A percentile compares a stretch with the other conserved stretches of the same genome.
Evolutionary conservation across 169 alveolate species (phyloP).

Genomic region (Plasmodium vivax): DNA sequence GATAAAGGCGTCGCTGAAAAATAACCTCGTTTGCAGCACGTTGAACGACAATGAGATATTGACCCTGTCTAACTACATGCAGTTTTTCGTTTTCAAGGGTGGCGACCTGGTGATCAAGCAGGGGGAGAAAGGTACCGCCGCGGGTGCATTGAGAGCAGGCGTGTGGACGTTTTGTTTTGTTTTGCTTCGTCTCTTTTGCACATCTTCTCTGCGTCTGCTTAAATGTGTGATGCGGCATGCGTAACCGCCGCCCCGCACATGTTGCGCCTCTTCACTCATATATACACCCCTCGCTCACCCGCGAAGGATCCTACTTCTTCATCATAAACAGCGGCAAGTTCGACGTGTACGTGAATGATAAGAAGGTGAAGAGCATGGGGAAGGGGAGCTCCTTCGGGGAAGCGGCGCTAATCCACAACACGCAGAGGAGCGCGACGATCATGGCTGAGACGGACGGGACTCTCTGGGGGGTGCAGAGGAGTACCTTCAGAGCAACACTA

Average conservation of each 20-base stretch:
- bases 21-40: conserved; percentile 88
- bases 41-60: conserved; percentile 90
- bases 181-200: neutral
- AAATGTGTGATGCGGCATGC: no score
- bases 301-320: conserved; percentile 89
- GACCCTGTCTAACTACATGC: conserved; percentile 91
- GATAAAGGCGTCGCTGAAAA: conserved; percentile 85
- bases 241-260: neutral
- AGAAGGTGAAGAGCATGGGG: conserved; percentile 89
- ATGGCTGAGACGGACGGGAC: conserved; percentile 90
- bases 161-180: neutral
- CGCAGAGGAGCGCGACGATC: conserved; percentile 98
- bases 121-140: conserved; percentile 85
- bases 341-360: conserved; percentile 92
- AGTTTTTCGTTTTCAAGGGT: conserved; percentile 85
- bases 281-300: neutral
- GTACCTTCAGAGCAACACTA: conserved; percentile 91
- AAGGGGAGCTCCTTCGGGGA: conserved; percentile 98
- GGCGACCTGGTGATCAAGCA: conserved; percentile 90
- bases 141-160: neutral
- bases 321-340: conserved; percentile 88
- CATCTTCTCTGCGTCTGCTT: neutral
- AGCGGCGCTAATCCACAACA: conserved; percentile 96
- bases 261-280: neutral
- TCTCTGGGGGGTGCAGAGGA: conserved; percentile 95